Conservation (phyloP, 164 flowering plant species). For the Chimonanthus salicifolius region DNA sequence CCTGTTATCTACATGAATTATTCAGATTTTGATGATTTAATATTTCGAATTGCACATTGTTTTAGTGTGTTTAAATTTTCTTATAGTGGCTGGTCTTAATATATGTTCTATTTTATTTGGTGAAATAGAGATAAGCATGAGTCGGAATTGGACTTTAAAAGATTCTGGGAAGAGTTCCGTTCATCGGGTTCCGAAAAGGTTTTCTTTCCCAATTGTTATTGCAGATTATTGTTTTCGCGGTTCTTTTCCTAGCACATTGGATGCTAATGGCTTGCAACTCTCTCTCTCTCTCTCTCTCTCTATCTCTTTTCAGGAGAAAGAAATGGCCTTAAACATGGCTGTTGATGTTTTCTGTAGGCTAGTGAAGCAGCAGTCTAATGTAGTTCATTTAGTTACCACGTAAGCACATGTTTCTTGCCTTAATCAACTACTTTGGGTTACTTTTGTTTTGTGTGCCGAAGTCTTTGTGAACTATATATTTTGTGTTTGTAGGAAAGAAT, state of each 20-base stretch:
- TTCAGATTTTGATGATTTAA: not conserved
- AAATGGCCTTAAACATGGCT: constrained; percentile 83
- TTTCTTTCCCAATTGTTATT: not conserved
- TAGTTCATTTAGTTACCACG: constrained; percentile 82
- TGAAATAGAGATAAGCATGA: constrained; percentile 77
- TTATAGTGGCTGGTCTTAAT: not conserved
- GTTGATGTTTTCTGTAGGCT: constrained; percentile 95
- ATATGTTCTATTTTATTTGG: not conserved
- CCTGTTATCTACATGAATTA: not conserved
- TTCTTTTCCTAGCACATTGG: not conserved
- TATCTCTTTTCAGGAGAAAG: constrained; percentile 77
- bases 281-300: not conserved
- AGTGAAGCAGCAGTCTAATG: constrained; percentile 82
- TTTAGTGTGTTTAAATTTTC: no score
- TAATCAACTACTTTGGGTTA: not conserved
- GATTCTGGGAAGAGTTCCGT: constrained; percentile 97
- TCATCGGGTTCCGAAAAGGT: constrained; percentile 98
- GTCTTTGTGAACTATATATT: not conserved
- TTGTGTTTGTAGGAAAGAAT: not conserved
- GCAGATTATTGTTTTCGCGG: not conserved
- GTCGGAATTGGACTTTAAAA: constrained; percentile 97
- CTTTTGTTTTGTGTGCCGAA: not conserved
- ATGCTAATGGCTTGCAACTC: constrained; percentile 18
- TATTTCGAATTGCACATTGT: not conserved
- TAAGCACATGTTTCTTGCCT: constrained; percentile 24